Base-by-base conservation (phyloP, 257 asterid genomes). In the Ajuga chamaepitys region DNA sequence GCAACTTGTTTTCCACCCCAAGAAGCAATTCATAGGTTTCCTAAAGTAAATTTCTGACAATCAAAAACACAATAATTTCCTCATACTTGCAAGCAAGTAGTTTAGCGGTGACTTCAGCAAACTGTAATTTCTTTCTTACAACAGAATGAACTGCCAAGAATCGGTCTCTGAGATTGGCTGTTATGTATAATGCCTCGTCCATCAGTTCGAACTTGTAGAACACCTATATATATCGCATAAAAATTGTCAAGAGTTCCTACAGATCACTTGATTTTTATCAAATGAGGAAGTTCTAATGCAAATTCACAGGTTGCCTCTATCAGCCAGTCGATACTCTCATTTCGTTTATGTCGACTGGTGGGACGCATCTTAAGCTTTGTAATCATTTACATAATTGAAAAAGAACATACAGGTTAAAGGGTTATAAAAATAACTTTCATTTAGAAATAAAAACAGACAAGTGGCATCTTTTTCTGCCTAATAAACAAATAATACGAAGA, bases 1-100 rank as follows among this genome's bases (percentile, higher is more conserved):
- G 97, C 98, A 70, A 93, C 98, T 80, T 74, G 71, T 62, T 83
- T 93, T 80, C 98, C 98, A 58, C 95, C 85, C 98, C 98, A 93
- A 16, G 82, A 80, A 57, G 96, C 97, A 40, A 80, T 75, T 53
- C 77, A 53, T 79, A 93, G 25, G 97, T 89, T 77, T 96, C 98
- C 98, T 84, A 66, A 14, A 53, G 75, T 47, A 62, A 14, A 64
- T 20, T 37, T 47, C 21, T 22, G 34, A 62, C 12, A 6, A 14
- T 47, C 35, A 58, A 35, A 59, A 58, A 41, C n/a, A 88, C 98
- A 6, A 89, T 82, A 58, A 91, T 89, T 73, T 91, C 98, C 74
- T 91, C 98, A 12, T 86, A 91, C 58, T 91, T 91, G 89, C 96
- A 88, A 28, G 97, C 96, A 10, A 90, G 81, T 54, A 90, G 96